Percentiles rank a stretch among this genome's conserved stretches.
Evolutionary conservation across 257 asterid species (phyloP).

Genomic region (Nicotiana otophora): DNA sequence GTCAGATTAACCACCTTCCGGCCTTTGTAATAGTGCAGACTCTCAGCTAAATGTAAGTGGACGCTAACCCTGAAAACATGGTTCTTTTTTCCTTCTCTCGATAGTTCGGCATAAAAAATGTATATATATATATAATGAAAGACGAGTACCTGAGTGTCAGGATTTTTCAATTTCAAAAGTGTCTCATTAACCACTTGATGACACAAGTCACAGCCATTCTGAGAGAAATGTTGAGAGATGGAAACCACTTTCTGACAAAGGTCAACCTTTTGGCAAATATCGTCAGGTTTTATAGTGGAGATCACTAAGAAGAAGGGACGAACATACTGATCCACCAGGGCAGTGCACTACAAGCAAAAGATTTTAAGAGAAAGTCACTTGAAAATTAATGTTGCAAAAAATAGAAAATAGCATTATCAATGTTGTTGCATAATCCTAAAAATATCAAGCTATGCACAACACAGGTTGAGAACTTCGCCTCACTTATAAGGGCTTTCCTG

Average conservation of each 20-base stretch:
- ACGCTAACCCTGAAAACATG: background rate
- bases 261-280: constrained; percentile 56
- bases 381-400: background rate
- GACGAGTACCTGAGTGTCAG: constrained; percentile 70
- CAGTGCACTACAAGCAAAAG: constrained; percentile 52
- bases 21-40: background rate
- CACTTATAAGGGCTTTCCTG: background rate
- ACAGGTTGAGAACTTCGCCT: background rate
- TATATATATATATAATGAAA: background rate
- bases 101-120: background rate
- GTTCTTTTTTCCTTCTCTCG: background rate
- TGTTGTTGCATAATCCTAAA: constrained; percentile 2
- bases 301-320: constrained; percentile 77
- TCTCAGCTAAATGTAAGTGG: background rate
- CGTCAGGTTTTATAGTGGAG: constrained; percentile 44
- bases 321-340: constrained; percentile 80
- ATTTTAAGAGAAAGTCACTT: background rate
- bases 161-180: constrained; percentile 73
- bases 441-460: background rate
- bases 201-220: constrained; percentile 65
- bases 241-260: constrained; percentile 52
- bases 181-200: constrained; percentile 68
- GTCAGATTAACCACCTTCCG: background rate
- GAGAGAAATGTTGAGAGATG: constrained; percentile 30
- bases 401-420: background rate